Percentiles rank a stretch among this genome's conserved stretches.
Conservation (phyloP, 192 early-diverging fungal genomes). For the Spizellomyces sp. region DNA sequence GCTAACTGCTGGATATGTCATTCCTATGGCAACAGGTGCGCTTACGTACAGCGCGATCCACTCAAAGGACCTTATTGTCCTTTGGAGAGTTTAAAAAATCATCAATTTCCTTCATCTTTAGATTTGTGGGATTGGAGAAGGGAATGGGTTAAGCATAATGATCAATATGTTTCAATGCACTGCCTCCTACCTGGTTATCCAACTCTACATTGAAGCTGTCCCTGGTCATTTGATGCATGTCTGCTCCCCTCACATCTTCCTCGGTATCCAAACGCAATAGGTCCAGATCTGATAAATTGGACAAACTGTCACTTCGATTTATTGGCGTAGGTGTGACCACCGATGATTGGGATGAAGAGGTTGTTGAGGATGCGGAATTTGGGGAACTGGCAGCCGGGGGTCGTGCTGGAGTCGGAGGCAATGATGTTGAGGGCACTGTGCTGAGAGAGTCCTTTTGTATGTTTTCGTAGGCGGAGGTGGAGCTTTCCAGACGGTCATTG, state of each 20-base stretch:
- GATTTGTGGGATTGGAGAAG: neutral
- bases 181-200: slow-evolving; percentile 29
- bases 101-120: slow-evolving; percentile 43
- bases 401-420: neutral
- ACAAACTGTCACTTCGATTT: neutral
- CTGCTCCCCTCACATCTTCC: neutral
- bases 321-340: neutral
- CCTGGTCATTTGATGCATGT: neutral
- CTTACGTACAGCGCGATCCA: too few relatives aligned
- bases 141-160: neutral
- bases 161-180: neutral
- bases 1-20: too few relatives aligned
- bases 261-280: slow-evolving; percentile 8
- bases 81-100: slow-evolving; percentile 31
- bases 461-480: neutral
- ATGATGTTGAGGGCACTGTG: neutral
- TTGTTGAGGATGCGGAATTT: neutral
- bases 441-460: neutral
- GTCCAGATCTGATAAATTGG: slow-evolving; percentile 25
- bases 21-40: too few relatives aligned
- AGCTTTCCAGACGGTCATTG: slow-evolving; percentile 23
- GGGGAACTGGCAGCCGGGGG: neutral
- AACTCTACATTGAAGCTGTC: slow-evolving; percentile 18
- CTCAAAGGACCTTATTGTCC: too few relatives aligned
- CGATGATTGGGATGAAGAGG: neutral